Base-by-base conservation (phyloP, 208 protist species). In the Crithidia bombi region DNA sequence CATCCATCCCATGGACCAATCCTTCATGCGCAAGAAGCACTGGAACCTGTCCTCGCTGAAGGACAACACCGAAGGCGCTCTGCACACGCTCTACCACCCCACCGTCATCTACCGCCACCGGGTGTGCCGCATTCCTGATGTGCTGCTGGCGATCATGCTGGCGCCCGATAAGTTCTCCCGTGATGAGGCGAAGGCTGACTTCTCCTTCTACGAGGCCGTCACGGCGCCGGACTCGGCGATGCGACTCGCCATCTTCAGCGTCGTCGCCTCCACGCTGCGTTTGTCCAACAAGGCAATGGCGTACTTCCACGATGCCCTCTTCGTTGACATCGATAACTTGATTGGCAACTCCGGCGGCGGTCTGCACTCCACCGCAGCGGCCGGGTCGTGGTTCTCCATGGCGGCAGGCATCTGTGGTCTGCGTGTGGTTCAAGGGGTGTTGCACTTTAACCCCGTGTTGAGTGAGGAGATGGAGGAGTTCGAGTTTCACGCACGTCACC, bases 41-140 rank as follows among this genome's bases (percentile, higher is more conserved):
- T 97, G 93, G 91, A 69, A 54, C 44, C 80, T 95, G 47, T 78
- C 79, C 39, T 79, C 91, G 46, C 58, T 92, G 21, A 85, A 86
- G 38, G 73, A 73, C 49, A 58, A 65, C 23, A 49, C 76, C 21
- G 46, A 74, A 35, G 66, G 69, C 30, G 74, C 81, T 64, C 70
- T 95, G 26, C 71, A 85, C 44, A 67, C 79, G n/a, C 75, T 80
- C 26, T 94, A 89, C 73, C 85, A 95, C 67, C 89, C 88, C 54
- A 89, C 81, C 36, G 82, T 97, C 14, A 91, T 96, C 44, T 93
- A 90, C 65, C 89, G 91, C 6, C 89, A 95, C 65, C 89, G 89
- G 46, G 83, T 97, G 10, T 95, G 90, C 75, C 78, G 82, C 30
- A 81, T 90, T 19, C 88, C 93, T 0, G 93, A 97, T 47, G 89